Evolutionary conservation across 495 filamentous ascomycete genomes (phyloP).

Genomic region (Lineolata rhizophorae): DNA sequence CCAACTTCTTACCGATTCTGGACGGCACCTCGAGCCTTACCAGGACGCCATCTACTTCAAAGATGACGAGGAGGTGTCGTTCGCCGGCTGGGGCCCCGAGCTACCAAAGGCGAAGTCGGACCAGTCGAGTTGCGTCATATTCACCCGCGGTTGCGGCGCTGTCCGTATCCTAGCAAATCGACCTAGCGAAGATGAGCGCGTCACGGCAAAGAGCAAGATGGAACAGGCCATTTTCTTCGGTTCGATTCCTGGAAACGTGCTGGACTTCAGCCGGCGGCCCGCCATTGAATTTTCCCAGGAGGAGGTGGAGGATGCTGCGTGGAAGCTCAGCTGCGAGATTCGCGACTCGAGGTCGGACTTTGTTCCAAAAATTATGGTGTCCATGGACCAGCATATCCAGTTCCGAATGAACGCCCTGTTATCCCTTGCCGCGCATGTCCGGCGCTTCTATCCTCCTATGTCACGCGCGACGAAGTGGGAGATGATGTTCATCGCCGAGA

Average conservation of each 20-base stretch:
- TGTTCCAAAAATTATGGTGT: constrained; percentile 45
- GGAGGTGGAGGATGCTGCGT: constrained; percentile 58
- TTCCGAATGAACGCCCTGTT: constrained; percentile 44
- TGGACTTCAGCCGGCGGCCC: constrained; percentile 47
- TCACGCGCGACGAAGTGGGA: constrained; percentile 49
- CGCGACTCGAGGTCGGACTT: constrained; percentile 50
- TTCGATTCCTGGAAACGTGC: constrained; percentile 50
- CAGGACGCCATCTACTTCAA: constrained; percentile 72
- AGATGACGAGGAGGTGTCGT: constrained; percentile 35
- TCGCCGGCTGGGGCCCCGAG: constrained; percentile 23
- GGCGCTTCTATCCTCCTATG: constrained; percentile 29
- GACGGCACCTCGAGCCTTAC: constrained; percentile 34
- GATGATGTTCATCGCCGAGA: constrained; percentile 76
- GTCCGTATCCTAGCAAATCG: constrained; percentile 36
- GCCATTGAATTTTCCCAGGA: constrained; percentile 36
- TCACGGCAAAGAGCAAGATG: constrained; percentile 69
- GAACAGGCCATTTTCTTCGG: constrained; percentile 92
- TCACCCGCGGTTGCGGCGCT: constrained; percentile 63
- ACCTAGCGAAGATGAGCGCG: constrained; percentile 21
- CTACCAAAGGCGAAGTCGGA: constrained; percentile 3
- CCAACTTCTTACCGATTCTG: constrained; percentile 44
- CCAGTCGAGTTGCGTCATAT: constrained; percentile 42
- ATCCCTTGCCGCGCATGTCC: constrained; percentile 46
- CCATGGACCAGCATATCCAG: constrained; percentile 60
- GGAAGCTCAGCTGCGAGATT: constrained; percentile 62